Evolutionary conservation across 2,329 filamentous ascomycete genomes (phyloP).

Genomic region (Diaporthe australafricana): DNA sequence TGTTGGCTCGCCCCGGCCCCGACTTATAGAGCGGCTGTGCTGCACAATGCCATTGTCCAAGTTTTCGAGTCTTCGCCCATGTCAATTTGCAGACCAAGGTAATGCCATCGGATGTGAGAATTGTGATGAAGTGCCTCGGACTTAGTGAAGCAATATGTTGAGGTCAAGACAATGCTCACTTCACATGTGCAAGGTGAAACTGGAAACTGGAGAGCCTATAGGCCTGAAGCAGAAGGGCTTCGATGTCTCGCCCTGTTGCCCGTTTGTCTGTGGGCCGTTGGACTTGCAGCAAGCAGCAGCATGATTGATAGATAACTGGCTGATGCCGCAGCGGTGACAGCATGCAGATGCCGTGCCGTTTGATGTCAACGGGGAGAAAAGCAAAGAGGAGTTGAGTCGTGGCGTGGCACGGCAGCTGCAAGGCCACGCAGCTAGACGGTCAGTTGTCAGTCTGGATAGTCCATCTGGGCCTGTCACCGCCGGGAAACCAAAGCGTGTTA

Average conservation of each 20-base stretch:
- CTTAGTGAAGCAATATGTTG: neutral
- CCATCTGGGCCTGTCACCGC: slow-evolving; percentile 4
- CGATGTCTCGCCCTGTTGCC: neutral
- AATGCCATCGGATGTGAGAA: too few species aligned
- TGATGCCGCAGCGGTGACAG: neutral
- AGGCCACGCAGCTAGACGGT: slow-evolving; percentile 16
- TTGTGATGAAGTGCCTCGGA: neutral
- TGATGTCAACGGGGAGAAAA: neutral
- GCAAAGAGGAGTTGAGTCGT: slow-evolving; percentile 31
- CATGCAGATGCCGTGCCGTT: slow-evolving; percentile 2
- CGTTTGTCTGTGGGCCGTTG: neutral
- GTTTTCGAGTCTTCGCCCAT: neutral
- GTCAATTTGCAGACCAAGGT: too few species aligned
- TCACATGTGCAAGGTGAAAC: neutral
- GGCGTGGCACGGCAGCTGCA: slow-evolving; percentile 32
- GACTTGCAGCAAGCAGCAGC: neutral
- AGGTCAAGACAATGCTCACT: neutral
- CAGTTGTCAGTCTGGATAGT: neutral
- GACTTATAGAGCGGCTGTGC: neutral
- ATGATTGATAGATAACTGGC: neutral
- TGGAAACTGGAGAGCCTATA: too few species aligned
- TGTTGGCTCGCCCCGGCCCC: neutral
- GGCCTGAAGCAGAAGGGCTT: neutral
- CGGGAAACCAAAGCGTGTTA: slow-evolving; percentile 15
- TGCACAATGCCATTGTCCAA: slow-evolving; percentile 21